Evolutionary conservation across 495 filamentous ascomycete genomes (phyloP), one percentile per base, ranked within the genome.

Genomic region (Talaromyces adpressus): DNA sequence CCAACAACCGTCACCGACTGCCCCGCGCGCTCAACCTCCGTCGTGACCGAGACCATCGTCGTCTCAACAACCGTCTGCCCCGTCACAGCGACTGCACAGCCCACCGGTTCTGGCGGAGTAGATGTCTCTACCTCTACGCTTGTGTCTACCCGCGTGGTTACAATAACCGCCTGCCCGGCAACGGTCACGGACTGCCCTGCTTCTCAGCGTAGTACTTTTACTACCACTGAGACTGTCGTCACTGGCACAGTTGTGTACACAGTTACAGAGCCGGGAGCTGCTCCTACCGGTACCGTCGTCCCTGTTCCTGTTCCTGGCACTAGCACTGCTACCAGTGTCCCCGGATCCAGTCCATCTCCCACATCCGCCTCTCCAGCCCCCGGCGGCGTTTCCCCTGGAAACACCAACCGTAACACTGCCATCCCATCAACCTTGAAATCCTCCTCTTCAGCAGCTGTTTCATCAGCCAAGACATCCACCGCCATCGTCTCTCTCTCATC

Each of bases 61-160:
- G 57, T 72, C 34, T 68, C 63, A 27, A 71, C 65, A 14, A 71
- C 70, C 18, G 64, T 73, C 61, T 74, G 72, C 64, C 73, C 71
- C 9, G 65, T 75, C 30, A 70, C 63, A 7, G 47, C 62, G n/a
- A 34, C 63, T 11, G 22, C 22, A 16, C 61, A 64, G 5, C 27
- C 69, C n/a, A 54, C 57, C 3, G 53, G 39, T n/a, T 27, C 64
- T 39, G 39, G 47, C 39, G 58, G 58, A 14, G 58, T 30, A 0
- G 56, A 61, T n/a, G 62, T 64, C 54, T 64, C 49, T 18, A 64
- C 64, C 0, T 65, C 64, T 29, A 70, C 68, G 18, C 57, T 70
- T 20, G 39, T 63, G 12, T 66, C 66, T 2, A 70, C 66, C 9
- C 60, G 68, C 16, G 63, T 64, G 2, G 56, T 68, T 0, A 68